These are phyloP conservation scores for Scopulariopsis brevicaulis DNA, from an alignment of 2,329 filamentous ascomycete genomes.

Conservation along the genomic window DNA sequence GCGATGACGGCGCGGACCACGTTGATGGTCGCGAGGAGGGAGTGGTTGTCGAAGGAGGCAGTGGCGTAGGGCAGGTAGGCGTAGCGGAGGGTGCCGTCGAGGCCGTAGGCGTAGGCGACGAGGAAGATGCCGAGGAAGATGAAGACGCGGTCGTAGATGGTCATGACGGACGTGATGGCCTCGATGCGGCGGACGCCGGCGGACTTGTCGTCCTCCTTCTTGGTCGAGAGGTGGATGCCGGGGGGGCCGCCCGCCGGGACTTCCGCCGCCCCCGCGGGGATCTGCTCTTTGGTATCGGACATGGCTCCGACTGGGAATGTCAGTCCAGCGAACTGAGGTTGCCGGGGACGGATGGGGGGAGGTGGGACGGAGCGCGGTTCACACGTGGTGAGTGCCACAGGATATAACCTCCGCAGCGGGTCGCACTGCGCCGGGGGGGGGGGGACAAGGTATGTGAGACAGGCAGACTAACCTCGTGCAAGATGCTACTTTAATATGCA, in stretches of 20 bases:
- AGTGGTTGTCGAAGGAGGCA: slow-evolving; percentile 35
- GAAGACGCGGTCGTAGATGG: slow-evolving; percentile 35
- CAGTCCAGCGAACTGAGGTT: neutral
- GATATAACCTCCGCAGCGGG: too few relatives aligned
- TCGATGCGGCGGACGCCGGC: slow-evolving; percentile 50
- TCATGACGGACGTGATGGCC: slow-evolving; percentile 40
- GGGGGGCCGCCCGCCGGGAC: neutral
- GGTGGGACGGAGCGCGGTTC: neutral
- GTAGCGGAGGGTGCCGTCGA: slow-evolving; percentile 45
- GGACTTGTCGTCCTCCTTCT: slow-evolving; percentile 17
- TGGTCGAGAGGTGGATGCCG: neutral
- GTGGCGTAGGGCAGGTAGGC: slow-evolving; percentile 46
- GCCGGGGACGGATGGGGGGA: neutral
- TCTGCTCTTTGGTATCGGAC: neutral
- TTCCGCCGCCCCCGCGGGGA: neutral
- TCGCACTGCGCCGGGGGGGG: too few relatives aligned
- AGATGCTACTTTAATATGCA: too few relatives aligned
- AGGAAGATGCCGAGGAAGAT: slow-evolving; percentile 53
- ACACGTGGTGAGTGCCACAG: neutral
- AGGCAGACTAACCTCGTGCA: too few relatives aligned
- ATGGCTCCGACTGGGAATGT: neutral
- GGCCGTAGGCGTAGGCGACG: slow-evolving; percentile 51
- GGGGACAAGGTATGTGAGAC: too few relatives aligned
- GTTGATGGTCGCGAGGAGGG: slow-evolving; percentile 44
- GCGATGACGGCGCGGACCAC: slow-evolving; percentile 47